phyloP scores from a whole-genome alignment of 2,329 filamentous ascomycete genomes.

The Fusarium verrucosum region DNA sequence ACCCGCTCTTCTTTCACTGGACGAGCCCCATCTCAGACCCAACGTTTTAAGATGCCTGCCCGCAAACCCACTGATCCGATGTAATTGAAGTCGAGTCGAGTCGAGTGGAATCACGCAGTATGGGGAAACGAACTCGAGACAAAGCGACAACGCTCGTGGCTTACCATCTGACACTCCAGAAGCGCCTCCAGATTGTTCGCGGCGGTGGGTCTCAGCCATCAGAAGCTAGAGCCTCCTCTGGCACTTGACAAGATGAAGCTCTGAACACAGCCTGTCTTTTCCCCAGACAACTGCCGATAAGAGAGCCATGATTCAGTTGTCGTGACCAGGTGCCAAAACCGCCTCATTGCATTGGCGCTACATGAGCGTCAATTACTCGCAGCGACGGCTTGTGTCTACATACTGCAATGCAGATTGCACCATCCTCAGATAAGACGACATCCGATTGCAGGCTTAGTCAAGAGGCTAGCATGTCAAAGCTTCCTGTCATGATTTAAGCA shows the following conservation, averaged over 20 bases:
- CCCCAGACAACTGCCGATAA: background rate
- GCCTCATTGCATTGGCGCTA: conserved; percentile 4
- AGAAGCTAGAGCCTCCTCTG: conserved; percentile 3
- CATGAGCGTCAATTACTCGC: conserved; percentile 9
- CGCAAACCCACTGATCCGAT: background rate
- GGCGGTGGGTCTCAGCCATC: conserved; percentile 6
- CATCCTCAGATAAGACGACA: conserved; percentile 29
- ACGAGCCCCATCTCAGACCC: conserved; percentile 12
- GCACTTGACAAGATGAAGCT: conserved; percentile 26
- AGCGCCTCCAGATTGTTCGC: conserved; percentile 21
- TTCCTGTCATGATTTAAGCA: conserved; percentile 23
- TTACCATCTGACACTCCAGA: conserved; percentile 29
- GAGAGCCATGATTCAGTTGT: conserved; percentile 13
- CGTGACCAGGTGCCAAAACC: conserved; percentile 15
- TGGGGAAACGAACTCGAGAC: conserved; percentile 14
- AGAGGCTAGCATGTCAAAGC: conserved; percentile 21
- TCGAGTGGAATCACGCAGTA: background rate
- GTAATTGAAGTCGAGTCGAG: background rate
- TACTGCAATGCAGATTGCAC: conserved; percentile 18
- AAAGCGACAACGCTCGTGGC: conserved; percentile 35
- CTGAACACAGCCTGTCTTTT: conserved; percentile 12
- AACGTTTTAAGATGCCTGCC: conserved; percentile 35
- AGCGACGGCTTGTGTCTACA: conserved; percentile 34
- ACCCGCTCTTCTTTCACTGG: conserved; percentile 6
- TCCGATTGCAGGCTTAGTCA: conserved; percentile 27